Evolutionary conservation across 768 basidiomycete genomes (phyloP).

Genomic region (Xanthoconium purpureum): DNA sequence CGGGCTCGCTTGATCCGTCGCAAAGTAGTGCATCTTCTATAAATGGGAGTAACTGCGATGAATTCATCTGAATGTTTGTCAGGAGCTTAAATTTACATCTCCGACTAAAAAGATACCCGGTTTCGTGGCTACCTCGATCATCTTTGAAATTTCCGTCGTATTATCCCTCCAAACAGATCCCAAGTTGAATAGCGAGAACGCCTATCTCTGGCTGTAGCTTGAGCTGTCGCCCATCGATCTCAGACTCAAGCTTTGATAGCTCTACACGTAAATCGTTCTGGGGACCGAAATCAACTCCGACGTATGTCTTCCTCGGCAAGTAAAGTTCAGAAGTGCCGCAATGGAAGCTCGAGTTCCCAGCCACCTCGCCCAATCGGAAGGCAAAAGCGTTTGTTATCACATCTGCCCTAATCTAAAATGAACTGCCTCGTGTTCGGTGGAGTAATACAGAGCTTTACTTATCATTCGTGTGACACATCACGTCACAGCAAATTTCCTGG

Average conservation of each 20-base stretch:
- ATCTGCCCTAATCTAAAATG: constrained; percentile 10
- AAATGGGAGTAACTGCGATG: background rate
- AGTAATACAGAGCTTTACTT: background rate
- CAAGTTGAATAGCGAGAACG: background rate
- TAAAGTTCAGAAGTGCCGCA: background rate
- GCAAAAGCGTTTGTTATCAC: background rate
- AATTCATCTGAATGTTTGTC: background rate
- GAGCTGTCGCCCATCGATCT: too few species aligned
- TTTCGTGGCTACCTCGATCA: too few species aligned
- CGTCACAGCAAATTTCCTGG: background rate
- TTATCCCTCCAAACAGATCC: background rate
- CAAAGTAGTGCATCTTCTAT: background rate
- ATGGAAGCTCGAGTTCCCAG: constrained; percentile 1
- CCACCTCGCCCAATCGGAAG: constrained; percentile 2
- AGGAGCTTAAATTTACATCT: background rate
- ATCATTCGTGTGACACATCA: constrained; percentile 1
- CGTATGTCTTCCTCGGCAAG: background rate
- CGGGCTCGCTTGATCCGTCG: background rate
- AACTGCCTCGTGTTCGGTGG: constrained; percentile 25
- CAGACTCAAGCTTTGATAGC: background rate
- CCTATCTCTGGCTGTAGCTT: background rate
- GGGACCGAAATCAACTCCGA: background rate
- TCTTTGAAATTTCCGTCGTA: too few species aligned
- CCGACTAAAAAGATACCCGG: background rate
- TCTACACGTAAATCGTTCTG: background rate